A percentile compares a stretch with the other conserved stretches of the same genome.
Conservation (phyloP, 805 yeast species). For the Candida arabinofermentans region DNA sequence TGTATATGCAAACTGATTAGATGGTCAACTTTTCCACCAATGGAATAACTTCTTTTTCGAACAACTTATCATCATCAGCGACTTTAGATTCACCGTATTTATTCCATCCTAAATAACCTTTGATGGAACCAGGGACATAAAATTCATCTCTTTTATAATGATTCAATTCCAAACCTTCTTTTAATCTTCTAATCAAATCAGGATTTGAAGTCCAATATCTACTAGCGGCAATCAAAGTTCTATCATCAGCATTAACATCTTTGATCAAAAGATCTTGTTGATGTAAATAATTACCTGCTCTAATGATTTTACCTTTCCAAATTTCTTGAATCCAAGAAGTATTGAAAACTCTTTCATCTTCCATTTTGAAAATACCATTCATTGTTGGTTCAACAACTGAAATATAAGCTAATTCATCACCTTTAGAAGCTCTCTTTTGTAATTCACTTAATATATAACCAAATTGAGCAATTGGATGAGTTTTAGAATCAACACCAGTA, state of each 20-base stretch:
- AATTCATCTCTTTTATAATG: constrained; percentile 38
- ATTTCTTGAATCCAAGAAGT: constrained; percentile 22
- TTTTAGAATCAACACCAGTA: constrained; percentile 33
- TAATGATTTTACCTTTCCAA: constrained; percentile 33
- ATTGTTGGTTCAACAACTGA: constrained; percentile 31
- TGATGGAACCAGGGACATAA: constrained; percentile 27
- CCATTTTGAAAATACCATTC: constrained; percentile 2
- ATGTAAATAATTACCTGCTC: constrained; percentile 22
- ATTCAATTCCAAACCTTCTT: constrained; percentile 33
- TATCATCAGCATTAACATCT: constrained; percentile 29
- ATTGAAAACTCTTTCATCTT: constrained; percentile 3
- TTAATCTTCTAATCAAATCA: constrained; percentile 36
- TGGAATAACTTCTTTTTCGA: constrained; percentile 8
- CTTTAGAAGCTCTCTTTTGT: constrained; percentile 33
- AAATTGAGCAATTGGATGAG: constrained; percentile 32
- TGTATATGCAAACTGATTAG: too few species aligned
- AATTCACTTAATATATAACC: constrained; percentile 38
- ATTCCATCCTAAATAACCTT: constrained; percentile 13
- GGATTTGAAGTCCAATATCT: constrained; percentile 44
- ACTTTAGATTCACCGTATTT: constrained; percentile 13
- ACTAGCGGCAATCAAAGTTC: constrained; percentile 41
- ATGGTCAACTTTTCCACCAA: constrained; percentile 4
- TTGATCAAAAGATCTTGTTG: constrained; percentile 22
- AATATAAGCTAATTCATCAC: constrained; percentile 23
- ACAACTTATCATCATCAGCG: constrained; percentile 7